Evolutionary conservation across 1,139 yeast genomes (phyloP).

Genomic region (Yamadazyma blattariae): DNA sequence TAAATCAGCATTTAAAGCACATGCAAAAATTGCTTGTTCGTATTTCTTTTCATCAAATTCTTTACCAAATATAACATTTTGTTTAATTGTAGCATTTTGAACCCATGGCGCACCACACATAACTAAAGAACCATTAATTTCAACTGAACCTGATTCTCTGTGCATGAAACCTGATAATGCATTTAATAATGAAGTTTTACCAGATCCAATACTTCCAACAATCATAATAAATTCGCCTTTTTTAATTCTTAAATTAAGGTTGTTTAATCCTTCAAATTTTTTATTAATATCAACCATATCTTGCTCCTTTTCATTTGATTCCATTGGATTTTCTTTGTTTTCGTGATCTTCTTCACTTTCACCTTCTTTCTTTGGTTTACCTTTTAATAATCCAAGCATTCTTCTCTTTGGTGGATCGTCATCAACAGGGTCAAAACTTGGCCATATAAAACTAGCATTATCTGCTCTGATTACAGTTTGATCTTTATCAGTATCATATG

Average conservation of each 20-base stretch:
- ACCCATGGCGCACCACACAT: conserved; percentile 71
- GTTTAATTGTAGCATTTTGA: conserved; percentile 75
- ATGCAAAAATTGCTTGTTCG: conserved; percentile 54
- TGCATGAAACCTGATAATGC: conserved; percentile 66
- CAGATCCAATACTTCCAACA: conserved; percentile 73
- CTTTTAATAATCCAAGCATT: conserved; percentile 9
- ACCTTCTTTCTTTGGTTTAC: background rate
- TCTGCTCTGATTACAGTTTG: conserved; percentile 15
- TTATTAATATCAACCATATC: conserved; percentile 3
- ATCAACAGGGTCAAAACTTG: conserved; percentile 29
- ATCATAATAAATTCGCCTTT: conserved; percentile 63
- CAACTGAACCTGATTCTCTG: conserved; percentile 44
- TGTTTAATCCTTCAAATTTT: conserved; percentile 9
- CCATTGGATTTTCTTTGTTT: background rate
- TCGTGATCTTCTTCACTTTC: background rate
- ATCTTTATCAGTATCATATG: conserved; percentile 5
- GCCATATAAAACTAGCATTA: conserved; percentile 36
- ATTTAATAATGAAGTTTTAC: conserved; percentile 61
- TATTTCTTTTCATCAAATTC: conserved; percentile 56
- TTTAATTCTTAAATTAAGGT: conserved; percentile 17
- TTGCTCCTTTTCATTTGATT: background rate
- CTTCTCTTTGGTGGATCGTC: conserved; percentile 7
- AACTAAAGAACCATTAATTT: conserved; percentile 41
- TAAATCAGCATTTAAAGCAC: conserved; percentile 69
- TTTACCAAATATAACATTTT: conserved; percentile 72